These are phyloP conservation scores for Pythium volutum DNA, from an alignment of 352 stramenopile species.

Conservation along the genomic window DNA sequence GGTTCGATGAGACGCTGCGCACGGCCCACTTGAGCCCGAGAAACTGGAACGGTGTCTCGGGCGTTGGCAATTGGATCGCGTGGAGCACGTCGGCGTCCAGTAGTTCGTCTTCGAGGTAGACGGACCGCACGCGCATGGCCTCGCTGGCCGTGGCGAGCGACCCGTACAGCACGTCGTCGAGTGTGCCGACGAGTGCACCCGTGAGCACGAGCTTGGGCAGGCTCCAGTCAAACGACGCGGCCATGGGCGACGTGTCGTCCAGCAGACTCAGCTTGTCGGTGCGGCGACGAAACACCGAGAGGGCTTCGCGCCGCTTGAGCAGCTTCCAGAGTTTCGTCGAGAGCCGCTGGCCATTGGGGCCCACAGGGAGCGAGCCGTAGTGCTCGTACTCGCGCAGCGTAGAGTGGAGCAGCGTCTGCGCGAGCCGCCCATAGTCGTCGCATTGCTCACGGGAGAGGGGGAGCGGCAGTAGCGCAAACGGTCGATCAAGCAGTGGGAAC, in stretches of 20 bases:
- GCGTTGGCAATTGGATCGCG: constrained; percentile 22
- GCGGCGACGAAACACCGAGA: constrained; percentile 8
- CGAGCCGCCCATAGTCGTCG: constrained; percentile 10
- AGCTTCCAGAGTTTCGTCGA: constrained; percentile 37
- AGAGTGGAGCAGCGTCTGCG: constrained; percentile 10
- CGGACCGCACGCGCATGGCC: constrained; percentile 31
- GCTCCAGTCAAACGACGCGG: constrained; percentile 28
- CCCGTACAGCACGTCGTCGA: constrained; percentile 68
- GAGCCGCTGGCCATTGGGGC: not conserved
- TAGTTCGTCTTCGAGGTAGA: constrained; percentile 34
- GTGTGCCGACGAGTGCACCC: constrained; percentile 41
- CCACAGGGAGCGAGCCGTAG: not conserved
- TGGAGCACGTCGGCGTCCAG: constrained; percentile 36
- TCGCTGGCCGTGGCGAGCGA: constrained; percentile 39
- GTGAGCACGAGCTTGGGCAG: constrained; percentile 46
- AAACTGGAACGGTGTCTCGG: constrained; percentile 45
- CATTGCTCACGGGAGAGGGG: not conserved
- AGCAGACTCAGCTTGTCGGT: not conserved
- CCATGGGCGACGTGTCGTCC: not conserved
- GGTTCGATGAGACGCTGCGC: constrained; percentile 19
- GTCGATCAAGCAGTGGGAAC: constrained; percentile 19
- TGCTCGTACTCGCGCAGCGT: constrained; percentile 20
- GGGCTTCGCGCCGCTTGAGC: constrained; percentile 30
- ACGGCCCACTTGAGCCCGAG: constrained; percentile 48
- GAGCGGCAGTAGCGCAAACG: constrained; percentile 3